These are phyloP conservation scores for Salvia sclarea DNA, from an alignment of 305 asterid species.

Conservation along the genomic window DNA sequence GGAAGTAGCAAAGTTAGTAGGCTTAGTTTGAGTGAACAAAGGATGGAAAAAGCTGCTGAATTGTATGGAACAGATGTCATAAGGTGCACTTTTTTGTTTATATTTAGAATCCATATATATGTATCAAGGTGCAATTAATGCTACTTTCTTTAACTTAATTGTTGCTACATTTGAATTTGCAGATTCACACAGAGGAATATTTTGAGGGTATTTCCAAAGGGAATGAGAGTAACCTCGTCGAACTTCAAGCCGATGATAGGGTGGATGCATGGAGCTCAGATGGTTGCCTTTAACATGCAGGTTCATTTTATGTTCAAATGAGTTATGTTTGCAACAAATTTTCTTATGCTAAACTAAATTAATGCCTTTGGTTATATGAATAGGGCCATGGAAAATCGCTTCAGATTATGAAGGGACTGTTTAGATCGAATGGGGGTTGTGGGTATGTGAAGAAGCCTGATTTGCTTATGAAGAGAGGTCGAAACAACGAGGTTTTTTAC, in stretches of 20 bases:
- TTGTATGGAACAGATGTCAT: conserved; percentile 59
- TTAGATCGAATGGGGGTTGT: conserved; percentile 81
- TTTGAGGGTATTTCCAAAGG: conserved; percentile 71
- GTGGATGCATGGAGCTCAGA: conserved; percentile 96
- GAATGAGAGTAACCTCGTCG: conserved; percentile 76
- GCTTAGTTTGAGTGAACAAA: conserved; percentile 81
- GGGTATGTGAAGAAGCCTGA: conserved; percentile 82
- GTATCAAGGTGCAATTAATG: neutral
- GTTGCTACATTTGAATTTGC: neutral
- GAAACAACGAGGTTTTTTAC: conserved; percentile 56
- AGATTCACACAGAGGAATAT: conserved; percentile 82
- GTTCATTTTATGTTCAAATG: conserved; percentile 17
- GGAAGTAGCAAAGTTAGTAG: conserved; percentile 50
- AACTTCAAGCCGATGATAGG: conserved; percentile 66
- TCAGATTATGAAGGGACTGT: conserved; percentile 85
- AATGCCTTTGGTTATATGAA: too few relatives aligned
- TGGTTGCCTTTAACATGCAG: conserved; percentile 96
- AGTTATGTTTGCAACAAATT: neutral
- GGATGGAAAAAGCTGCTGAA: conserved; percentile 67
- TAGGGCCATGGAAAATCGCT: conserved; percentile 83
- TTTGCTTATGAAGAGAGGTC: conserved; percentile 57
- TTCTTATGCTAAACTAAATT: too few relatives aligned
- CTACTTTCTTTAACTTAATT: neutral
- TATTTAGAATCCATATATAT: neutral
- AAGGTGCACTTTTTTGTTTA: conserved; percentile 40